Conservation (phyloP, 352 stramenopile genomes). For the Phytophthora fragariae region DNA sequence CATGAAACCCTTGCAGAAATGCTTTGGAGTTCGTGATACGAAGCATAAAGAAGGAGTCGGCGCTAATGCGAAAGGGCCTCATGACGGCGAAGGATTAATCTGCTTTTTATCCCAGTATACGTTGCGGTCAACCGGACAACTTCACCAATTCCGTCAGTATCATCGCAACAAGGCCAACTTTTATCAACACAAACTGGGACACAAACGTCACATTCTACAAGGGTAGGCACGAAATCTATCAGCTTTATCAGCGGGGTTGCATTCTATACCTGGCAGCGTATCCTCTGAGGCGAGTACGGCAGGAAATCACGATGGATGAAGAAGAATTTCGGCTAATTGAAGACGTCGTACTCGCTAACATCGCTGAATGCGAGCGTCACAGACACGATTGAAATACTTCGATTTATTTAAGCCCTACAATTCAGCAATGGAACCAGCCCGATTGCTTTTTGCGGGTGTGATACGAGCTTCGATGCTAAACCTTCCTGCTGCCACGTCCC, state of each 20-base stretch:
- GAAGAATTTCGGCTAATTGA: not conserved
- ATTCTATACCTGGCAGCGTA: not conserved
- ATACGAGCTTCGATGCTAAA: not conserved
- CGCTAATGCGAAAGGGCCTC: not conserved
- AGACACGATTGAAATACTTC: too few species aligned
- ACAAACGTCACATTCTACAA: not conserved
- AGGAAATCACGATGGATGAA: not conserved
- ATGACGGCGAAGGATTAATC: not conserved
- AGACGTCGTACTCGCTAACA: not conserved
- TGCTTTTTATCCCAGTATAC: slow-evolving; percentile 19
- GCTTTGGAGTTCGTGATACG: not conserved
- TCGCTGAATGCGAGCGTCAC: too few species aligned
- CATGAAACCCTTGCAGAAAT: too few species aligned
- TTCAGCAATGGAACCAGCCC: not conserved
- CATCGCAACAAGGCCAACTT: slow-evolving; percentile 33
- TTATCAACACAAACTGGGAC: not conserved
- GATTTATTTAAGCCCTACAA: not conserved
- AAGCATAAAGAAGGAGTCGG: not conserved
- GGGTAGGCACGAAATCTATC: not conserved
- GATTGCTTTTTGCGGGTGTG: not conserved
- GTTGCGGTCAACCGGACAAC: slow-evolving; percentile 26
- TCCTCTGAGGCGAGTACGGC: too few species aligned
- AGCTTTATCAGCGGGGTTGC: too few species aligned
- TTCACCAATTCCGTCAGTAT: slow-evolving; percentile 42
- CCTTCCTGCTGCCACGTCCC: not conserved